phyloP scores from a whole-genome alignment of 2,329 filamentous ascomycete genomes.

The Capronia americana region DNA sequence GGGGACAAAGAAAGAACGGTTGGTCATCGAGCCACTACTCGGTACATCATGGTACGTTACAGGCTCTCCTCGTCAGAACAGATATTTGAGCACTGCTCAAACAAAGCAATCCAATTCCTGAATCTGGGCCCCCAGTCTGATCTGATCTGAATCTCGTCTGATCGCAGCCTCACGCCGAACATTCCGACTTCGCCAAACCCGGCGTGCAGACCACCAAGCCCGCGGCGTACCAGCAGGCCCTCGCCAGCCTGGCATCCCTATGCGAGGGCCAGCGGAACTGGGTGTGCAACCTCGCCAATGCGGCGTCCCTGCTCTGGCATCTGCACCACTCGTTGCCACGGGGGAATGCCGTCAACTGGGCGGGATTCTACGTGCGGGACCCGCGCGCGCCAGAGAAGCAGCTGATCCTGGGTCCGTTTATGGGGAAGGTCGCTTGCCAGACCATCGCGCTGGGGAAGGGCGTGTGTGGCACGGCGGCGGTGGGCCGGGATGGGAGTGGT shows the following conservation, averaged over 20 bases:
- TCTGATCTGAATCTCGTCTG: too few species aligned
- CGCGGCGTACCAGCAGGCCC: conserved; percentile 52
- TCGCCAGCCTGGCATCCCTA: conserved; percentile 49
- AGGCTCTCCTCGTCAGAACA: too few species aligned
- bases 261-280: conserved; percentile 54
- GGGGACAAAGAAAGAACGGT: too few species aligned
- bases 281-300: conserved; percentile 56
- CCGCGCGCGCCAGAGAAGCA: conserved; percentile 17
- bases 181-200: conserved; percentile 51
- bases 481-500: conserved; percentile 33
- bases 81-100: too few species aligned
- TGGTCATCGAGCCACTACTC: too few species aligned
- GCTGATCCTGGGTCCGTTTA: conserved; percentile 56
- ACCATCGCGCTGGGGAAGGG: conserved; percentile 54
- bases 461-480: conserved; percentile 55
- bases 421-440: conserved; percentile 58
- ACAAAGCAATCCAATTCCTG: too few species aligned
- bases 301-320: conserved; percentile 58
- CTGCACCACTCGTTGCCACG: conserved; percentile 53
- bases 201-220: conserved; percentile 46
- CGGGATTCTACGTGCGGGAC: conserved; percentile 54
- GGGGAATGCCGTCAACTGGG: conserved; percentile 53
- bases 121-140: too few species aligned
- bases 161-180: conserved; percentile 55
- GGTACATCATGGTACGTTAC: too few species aligned